Conservation (phyloP, 441 rosid genomes). For the Francoa sonchifolia region DNA sequence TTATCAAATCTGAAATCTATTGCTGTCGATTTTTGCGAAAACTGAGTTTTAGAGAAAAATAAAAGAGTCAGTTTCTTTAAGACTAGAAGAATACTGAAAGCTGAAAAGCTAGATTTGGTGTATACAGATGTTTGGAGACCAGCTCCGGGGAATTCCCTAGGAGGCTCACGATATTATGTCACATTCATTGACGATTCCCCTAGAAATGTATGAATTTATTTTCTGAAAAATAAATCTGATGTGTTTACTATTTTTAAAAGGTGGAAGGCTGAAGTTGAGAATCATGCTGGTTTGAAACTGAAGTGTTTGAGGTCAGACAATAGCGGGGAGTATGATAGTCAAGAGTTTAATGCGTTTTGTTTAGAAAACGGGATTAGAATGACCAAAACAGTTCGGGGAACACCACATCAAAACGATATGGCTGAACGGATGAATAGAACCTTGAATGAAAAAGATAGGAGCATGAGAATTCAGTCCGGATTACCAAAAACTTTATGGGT, state of each 20-base stretch:
- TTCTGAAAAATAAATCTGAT: not conserved
- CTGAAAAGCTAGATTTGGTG: not conserved
- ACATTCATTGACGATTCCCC: not conserved
- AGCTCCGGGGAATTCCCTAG: not conserved
- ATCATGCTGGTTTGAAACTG: not conserved
- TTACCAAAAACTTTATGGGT: not conserved
- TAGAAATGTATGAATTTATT: conserved; percentile 5
- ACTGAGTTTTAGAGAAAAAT: not conserved
- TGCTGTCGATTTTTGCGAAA: not conserved
- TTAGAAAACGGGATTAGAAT: no score
- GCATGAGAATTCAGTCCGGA: not conserved
- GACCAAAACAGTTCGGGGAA: no score
- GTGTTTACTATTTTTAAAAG: no score
- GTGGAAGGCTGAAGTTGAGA: not conserved
- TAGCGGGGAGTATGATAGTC: not conserved
- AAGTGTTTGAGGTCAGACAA: not conserved
- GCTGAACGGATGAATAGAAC: not conserved
- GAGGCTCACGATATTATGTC: not conserved
- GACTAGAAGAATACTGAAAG: not conserved
- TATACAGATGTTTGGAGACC: conserved; percentile 2
- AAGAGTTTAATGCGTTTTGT: no score
- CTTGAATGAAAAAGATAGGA: not conserved
- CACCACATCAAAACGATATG: no score
- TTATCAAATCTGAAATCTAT: not conserved
- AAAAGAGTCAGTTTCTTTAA: conserved; percentile 1